These are phyloP conservation scores for Cladorrhinum sp. DNA, from an alignment of 2,329 filamentous ascomycete species.

Conservation along the genomic window DNA sequence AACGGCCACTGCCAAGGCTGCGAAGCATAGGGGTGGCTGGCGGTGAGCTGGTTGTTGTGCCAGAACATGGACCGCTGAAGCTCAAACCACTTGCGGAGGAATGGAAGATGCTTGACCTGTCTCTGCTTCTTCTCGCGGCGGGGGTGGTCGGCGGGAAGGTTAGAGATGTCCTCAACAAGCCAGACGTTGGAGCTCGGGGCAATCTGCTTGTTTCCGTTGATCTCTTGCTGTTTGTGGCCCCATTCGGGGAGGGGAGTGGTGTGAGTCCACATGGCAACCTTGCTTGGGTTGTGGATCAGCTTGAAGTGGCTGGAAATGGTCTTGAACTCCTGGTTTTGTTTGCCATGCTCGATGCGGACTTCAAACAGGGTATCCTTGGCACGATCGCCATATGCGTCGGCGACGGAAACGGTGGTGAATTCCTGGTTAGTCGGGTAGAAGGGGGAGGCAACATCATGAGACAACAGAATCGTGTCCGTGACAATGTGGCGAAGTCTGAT, in stretches of 20 bases:
- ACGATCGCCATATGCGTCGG: constrained; percentile 69
- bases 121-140: constrained; percentile 73
- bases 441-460: constrained; percentile 95
- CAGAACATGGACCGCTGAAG: constrained; percentile 98
- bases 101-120: constrained; percentile 79
- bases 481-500: constrained; percentile 82
- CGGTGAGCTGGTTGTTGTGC: constrained; percentile 97
- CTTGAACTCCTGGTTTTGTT: constrained; percentile 79
- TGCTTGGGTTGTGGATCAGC: constrained; percentile 87
- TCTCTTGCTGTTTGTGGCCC: constrained; percentile 96
- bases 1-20: constrained; percentile 98
- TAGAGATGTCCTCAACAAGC: constrained; percentile 89
- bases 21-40: constrained; percentile 93
- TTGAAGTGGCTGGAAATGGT: constrained; percentile 93
- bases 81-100: constrained; percentile 93
- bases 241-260: constrained; percentile 93
- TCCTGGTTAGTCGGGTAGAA: constrained; percentile 98
- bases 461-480: constrained; percentile 82
- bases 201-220: constrained; percentile 98
- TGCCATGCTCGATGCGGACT: constrained; percentile 83
- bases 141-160: constrained; percentile 65
- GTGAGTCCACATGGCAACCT: constrained; percentile 99
- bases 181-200: constrained; percentile 88
- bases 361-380: constrained; percentile 92
- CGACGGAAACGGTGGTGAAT: constrained; percentile 77